phyloP scores from a whole-genome alignment of 2,329 filamentous ascomycete genomes.

The Pestalotiopsis sp. region DNA sequence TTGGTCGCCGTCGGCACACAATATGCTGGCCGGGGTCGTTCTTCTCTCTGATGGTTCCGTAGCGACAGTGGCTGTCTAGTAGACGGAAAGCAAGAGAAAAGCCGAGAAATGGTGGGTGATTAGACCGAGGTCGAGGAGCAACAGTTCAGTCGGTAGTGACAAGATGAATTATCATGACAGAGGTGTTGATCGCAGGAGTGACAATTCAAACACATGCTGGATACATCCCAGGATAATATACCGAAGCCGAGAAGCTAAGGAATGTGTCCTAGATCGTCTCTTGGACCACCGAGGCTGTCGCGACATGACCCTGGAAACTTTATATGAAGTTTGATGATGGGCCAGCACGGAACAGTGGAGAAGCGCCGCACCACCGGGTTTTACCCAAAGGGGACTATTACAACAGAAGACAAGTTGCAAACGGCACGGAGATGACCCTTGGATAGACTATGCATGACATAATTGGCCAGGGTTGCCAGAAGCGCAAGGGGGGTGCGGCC shows the following conservation, averaged over 20 bases:
- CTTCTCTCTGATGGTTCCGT: not conserved
- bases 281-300: constrained; percentile 16
- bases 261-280: not conserved
- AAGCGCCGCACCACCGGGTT: constrained; percentile 22
- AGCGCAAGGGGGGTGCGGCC: constrained; percentile 15
- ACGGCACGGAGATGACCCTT: constrained; percentile 35
- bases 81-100: not conserved
- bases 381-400: constrained; percentile 17
- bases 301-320: constrained; percentile 20
- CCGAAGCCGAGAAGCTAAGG: not conserved
- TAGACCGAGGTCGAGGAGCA: not conserved
- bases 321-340: constrained; percentile 21
- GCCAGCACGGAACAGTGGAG: constrained; percentile 24
- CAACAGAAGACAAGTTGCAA: constrained; percentile 30
- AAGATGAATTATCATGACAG: constrained; percentile 10
- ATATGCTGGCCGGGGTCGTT: not conserved
- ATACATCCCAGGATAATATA: constrained; percentile 3
- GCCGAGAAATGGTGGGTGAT: not conserved
- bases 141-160: not conserved
- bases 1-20: not conserved
- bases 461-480: constrained; percentile 32
- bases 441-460: constrained; percentile 45
- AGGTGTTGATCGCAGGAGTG: not conserved
- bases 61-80: not conserved
- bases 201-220: constrained; percentile 1